Percentiles rank a stretch among this genome's conserved stretches.
phyloP scores from a whole-genome alignment of 2,329 filamentous ascomycete species.

The Penicillium thymicola region DNA sequence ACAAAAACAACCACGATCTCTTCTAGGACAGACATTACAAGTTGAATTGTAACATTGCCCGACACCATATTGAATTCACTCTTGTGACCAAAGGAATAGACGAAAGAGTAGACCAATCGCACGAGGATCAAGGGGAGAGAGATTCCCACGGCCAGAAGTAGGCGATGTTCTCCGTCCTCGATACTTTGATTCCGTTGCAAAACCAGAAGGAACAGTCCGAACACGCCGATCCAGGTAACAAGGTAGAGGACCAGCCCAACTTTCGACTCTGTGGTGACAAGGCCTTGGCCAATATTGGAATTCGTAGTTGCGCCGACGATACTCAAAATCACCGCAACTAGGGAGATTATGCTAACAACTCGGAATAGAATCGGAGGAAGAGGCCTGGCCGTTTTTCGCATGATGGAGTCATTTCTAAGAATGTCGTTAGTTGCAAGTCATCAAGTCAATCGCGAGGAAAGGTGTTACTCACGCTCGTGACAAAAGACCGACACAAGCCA shows the following conservation, averaged over 20 bases:
- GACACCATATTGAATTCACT: conserved; percentile 21
- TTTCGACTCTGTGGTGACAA: neutral
- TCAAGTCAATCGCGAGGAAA: conserved; percentile 9
- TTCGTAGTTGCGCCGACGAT: neutral
- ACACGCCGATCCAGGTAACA: neutral
- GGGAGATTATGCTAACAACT: neutral
- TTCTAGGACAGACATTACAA: conserved; percentile 32
- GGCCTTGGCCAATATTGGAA: neutral
- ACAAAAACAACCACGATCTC: conserved; percentile 31
- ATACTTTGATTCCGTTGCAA: conserved; percentile 24
- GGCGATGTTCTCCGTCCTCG: conserved; percentile 25
- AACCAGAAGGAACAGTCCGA: conserved; percentile 1
- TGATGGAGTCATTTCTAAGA: conserved; percentile 6
- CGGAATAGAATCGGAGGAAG: neutral
- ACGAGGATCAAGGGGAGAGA: conserved; percentile 32
- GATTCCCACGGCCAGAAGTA: conserved; percentile 27
- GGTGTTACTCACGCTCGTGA: conserved; percentile 15
- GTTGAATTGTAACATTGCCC: conserved; percentile 24
- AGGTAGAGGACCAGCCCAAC: conserved; percentile 1
- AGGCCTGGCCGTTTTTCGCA: neutral
- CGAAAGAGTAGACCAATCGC: conserved; percentile 30
- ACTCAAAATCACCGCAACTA: neutral
- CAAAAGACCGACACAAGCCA: conserved; percentile 14
- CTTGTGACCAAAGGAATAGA: conserved; percentile 26
- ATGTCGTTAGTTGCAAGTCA: neutral